Percentiles rank a stretch among this genome's conserved stretches.
These are phyloP conservation scores for Mycosphaerella sp. DNA, from an alignment of 2,329 filamentous ascomycete species.

Conservation along the genomic window DNA sequence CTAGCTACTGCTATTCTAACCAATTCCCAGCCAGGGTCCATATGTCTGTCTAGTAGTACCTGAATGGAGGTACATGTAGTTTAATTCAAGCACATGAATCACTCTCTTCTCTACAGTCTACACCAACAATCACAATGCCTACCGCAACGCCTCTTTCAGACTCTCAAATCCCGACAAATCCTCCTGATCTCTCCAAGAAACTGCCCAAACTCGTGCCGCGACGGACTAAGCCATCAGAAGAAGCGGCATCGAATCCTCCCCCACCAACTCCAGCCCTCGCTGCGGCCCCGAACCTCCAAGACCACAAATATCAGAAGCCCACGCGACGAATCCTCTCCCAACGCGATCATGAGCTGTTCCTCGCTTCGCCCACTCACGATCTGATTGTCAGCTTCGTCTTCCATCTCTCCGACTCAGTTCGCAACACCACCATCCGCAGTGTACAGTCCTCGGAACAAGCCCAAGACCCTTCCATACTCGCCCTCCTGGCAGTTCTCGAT, in stretches of 20 bases:
- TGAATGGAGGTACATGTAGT: too few species aligned
- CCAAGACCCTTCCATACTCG: constrained; percentile 54
- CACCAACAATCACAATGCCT: constrained; percentile 10
- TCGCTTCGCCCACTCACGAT: constrained; percentile 65
- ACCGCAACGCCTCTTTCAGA: constrained; percentile 10
- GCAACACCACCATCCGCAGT: constrained; percentile 59
- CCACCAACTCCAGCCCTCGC: constrained; percentile 71
- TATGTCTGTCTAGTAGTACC: too few species aligned
- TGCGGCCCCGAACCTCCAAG: constrained; percentile 52
- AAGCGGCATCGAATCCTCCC: constrained; percentile 45
- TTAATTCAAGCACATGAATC: not conserved
- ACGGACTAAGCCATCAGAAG: constrained; percentile 44
- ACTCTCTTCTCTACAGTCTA: not conserved
- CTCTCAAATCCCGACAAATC: constrained; percentile 16
- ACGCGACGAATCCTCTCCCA: constrained; percentile 73
- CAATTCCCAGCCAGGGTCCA: too few species aligned
- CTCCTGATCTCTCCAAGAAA: constrained; percentile 49
- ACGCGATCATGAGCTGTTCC: constrained; percentile 74
- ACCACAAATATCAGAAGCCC: constrained; percentile 57
- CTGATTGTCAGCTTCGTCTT: constrained; percentile 83
- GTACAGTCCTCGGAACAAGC: constrained; percentile 48
- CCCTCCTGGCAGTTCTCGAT: constrained; percentile 64
- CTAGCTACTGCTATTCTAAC: too few species aligned
- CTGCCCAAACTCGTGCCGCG: constrained; percentile 64
- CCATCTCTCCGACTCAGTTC: constrained; percentile 72